These are phyloP conservation scores for Emydomyces testavorans DNA, from an alignment of 2,329 filamentous ascomycete species.

Conservation along the genomic window DNA sequence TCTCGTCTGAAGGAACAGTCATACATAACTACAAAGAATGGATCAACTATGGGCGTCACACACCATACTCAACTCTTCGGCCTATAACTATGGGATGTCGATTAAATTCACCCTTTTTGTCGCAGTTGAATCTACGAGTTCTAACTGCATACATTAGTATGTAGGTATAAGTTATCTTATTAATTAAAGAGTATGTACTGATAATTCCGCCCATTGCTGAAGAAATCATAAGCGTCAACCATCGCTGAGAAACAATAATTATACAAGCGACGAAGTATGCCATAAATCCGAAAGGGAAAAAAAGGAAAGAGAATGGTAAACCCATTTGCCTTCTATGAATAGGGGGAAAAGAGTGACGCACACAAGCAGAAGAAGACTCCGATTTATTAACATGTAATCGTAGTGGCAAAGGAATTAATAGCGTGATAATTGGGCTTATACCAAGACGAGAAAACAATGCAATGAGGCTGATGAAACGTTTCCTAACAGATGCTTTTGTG, in stretches of 20 bases:
- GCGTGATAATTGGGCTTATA: background rate
- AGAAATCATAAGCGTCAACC: conserved; percentile 3
- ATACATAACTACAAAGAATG: too few relatives aligned
- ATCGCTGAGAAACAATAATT: conserved; percentile 11
- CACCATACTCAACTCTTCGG: too few relatives aligned
- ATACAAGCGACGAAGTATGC: conserved; percentile 9
- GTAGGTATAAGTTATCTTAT: too few relatives aligned
- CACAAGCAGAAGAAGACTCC: background rate
- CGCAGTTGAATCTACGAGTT: too few relatives aligned
- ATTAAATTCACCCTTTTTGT: too few relatives aligned
- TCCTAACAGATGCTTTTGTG: background rate
- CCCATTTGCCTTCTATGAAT: conserved; percentile 5
- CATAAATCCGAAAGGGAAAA: background rate
- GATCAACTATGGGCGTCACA: too few relatives aligned
- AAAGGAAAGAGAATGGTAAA: background rate
- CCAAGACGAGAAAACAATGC: background rate
- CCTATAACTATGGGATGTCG: too few relatives aligned
- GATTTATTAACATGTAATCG: background rate
- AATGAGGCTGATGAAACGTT: background rate
- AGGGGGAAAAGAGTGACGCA: background rate
- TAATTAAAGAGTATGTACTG: background rate
- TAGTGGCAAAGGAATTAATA: background rate
- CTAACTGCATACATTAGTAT: too few relatives aligned
- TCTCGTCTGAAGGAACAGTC: too few relatives aligned
- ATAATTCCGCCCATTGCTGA: background rate